Base-by-base conservation (phyloP, 441 rosid species). In the Rhodomyrtus psidioides region DNA sequence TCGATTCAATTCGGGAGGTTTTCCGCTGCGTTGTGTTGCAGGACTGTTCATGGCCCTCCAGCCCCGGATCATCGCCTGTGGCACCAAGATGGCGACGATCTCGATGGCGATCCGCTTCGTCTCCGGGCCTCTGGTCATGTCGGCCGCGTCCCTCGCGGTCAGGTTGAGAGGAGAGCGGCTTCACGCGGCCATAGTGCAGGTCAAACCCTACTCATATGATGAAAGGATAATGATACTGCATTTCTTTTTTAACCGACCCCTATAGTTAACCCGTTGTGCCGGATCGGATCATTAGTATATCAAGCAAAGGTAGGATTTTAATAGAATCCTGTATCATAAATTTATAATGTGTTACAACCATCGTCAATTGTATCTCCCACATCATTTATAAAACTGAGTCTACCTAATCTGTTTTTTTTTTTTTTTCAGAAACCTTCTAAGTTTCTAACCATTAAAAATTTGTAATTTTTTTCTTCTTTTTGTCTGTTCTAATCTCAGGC, bases 31-130 rank as follows among this genome's bases (percentile, higher is more conserved):
- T 34, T 70, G 16, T 21, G 76, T n/a, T n/a, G 84, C 88, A 95
- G 98, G 98, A 83, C 84, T 95, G 84, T 94, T 94, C 90, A 95
- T 95, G 98, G 98, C 97, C 24, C 89, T 95, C 46, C 98, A 95
- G 87, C 95, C 95, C 17, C 88, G 94, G 90, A 91, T 95, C 76
- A 93, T 95, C 24, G 91, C 93, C 17, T 95, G 98, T 70, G 98
- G 98, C 28, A 86, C 88, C 16, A 92, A 92, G 86, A 94, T 87
- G 86, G 98, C 98, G n/a, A 84, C 91, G 21, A 54, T 94, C 76
- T 94, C 94, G 55, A 94, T 94, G 98, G 86, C 88, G 19, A 92
- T 94, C 55, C 91, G 96, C 83, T 95, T 95, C 91, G 23, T 92
- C 15, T 83, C 86, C 30, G 98, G 97, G 26, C 98, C 98, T 2